A percentile compares a stretch with the other conserved stretches of the same genome.
phyloP scores from a whole-genome alignment of 257 asterid species.

The Euphrasia confusa region DNA sequence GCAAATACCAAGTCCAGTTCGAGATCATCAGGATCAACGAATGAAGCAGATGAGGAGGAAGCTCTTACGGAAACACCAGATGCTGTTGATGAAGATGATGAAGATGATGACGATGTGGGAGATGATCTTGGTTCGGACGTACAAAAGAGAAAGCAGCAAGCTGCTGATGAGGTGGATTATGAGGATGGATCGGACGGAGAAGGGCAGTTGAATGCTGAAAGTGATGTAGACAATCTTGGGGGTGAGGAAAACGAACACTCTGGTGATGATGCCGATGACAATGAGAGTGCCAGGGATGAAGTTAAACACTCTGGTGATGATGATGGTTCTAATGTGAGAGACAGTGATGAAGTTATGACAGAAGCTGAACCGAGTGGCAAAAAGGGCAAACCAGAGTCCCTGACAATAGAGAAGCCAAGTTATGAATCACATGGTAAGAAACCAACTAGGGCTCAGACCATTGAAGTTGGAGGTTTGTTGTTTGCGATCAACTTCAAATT shows the following conservation, averaged over 20 bases:
- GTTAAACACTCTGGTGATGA: conserved; percentile 26
- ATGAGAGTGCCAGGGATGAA: conserved; percentile 28
- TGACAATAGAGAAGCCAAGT: conserved; percentile 10
- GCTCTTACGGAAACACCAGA: conserved; percentile 30
- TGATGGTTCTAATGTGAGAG: conserved; percentile 28
- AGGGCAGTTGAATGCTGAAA: conserved; percentile 24
- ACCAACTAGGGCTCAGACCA: conserved; percentile 30
- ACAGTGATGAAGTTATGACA: conserved; percentile 28
- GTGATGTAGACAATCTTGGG: conserved; percentile 25
- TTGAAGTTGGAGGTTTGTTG: conserved; percentile 37
- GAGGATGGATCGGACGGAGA: conserved; percentile 49
- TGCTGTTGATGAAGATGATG: conserved; percentile 42
- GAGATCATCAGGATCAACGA: conserved; percentile 28
- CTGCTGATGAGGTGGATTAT: conserved; percentile 77
- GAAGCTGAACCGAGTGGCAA: conserved; percentile 33
- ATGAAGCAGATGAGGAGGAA: conserved; percentile 38
- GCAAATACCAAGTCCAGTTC: conserved; percentile 34
- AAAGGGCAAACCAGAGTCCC: conserved; percentile 21
- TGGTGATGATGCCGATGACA: conserved; percentile 21
- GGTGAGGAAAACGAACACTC: conserved; percentile 35
- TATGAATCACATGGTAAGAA: conserved; percentile 16
- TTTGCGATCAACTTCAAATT: conserved; percentile 59
- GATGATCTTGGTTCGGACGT: conserved; percentile 70
- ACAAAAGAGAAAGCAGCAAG: conserved; percentile 64
- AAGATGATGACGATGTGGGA: conserved; percentile 46